Conservation (phyloP, 2,329 filamentous ascomycete species). For the Ophiostoma montium region DNA sequence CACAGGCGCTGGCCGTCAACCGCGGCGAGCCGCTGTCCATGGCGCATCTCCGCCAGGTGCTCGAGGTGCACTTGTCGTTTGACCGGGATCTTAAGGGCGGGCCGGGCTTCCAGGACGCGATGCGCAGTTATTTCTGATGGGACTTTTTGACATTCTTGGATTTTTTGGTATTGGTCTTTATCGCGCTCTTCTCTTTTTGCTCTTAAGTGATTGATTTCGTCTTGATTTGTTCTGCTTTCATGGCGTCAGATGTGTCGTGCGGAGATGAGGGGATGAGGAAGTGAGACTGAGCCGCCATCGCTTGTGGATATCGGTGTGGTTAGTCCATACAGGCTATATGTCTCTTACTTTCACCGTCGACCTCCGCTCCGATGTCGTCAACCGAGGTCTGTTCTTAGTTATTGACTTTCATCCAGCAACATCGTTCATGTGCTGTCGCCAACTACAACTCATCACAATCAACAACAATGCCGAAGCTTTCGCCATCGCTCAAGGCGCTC, state of each 20-base stretch:
- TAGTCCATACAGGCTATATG: not conserved
- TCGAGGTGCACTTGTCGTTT: conserved; percentile 75
- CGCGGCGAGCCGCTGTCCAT: conserved; percentile 59
- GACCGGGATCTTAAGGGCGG: conserved; percentile 73
- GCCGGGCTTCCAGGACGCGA: conserved; percentile 65
- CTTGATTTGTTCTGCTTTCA: not conserved
- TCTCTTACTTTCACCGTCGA: not conserved
- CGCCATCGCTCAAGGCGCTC: conserved; percentile 54
- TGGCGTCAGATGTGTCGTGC: not conserved
- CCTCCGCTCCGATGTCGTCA: not conserved
- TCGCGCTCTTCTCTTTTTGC: not conserved
- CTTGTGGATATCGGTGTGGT: not conserved
- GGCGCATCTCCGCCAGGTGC: conserved; percentile 64
- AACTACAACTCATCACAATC: not conserved
- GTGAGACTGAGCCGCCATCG: too few relatives aligned
- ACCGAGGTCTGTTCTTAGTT: not conserved
- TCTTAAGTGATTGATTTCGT: not conserved
- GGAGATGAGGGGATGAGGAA: too few relatives aligned
- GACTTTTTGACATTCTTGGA: not conserved
- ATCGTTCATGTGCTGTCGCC: too few relatives aligned
- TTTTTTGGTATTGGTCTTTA: not conserved
- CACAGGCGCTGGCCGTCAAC: conserved; percentile 68
- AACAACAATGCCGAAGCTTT: conserved; percentile 55
- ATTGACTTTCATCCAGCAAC: too few relatives aligned
- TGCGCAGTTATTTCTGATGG: conserved; percentile 59